These are phyloP conservation scores for Odontarrhena argentea DNA, from an alignment of 345 rosid species.

Conservation along the genomic window DNA sequence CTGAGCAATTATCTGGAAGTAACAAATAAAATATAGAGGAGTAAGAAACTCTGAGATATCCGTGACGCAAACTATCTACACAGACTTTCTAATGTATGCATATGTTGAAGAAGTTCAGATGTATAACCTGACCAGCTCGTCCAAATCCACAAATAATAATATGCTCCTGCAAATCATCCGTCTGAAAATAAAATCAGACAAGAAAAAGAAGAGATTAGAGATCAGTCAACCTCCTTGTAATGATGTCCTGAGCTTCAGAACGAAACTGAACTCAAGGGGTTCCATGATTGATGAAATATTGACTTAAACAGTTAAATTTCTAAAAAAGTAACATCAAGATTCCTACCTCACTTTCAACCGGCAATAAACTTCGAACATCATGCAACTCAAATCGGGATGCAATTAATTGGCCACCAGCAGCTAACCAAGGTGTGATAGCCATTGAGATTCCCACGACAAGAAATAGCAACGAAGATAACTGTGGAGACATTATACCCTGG, in stretches of 20 bases:
- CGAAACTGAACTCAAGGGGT: conserved; percentile 19
- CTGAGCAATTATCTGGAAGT: conserved; percentile 90
- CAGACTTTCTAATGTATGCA: conserved; percentile 18
- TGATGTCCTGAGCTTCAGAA: conserved; percentile 22
- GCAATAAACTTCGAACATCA: conserved; percentile 91
- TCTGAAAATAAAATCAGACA: conserved; percentile 54
- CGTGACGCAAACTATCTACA: conserved; percentile 19
- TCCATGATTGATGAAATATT: conserved; percentile 8
- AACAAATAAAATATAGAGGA: conserved; percentile 21
- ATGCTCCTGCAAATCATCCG: conserved; percentile 98
- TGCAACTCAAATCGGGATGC: conserved; percentile 97
- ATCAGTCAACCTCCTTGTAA: conserved; percentile 10
- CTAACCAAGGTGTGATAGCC: conserved; percentile 98
- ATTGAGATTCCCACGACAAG: conserved; percentile 97
- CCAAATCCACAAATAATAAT: conserved; percentile 96
- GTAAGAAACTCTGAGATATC: conserved; percentile 8
- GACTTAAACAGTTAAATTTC: background rate
- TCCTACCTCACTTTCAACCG: conserved; percentile 95
- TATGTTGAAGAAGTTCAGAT: conserved; percentile 24
- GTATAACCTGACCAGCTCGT: conserved; percentile 92
- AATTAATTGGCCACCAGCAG: conserved; percentile 97
- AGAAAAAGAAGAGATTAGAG: conserved; percentile 28
- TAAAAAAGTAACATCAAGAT: conserved; percentile 16
- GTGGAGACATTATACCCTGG: conserved; percentile 97
- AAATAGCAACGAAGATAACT: conserved; percentile 85